Conservation (phyloP, 176 grass and related monocot species). For the Cenchrus americanus region DNA sequence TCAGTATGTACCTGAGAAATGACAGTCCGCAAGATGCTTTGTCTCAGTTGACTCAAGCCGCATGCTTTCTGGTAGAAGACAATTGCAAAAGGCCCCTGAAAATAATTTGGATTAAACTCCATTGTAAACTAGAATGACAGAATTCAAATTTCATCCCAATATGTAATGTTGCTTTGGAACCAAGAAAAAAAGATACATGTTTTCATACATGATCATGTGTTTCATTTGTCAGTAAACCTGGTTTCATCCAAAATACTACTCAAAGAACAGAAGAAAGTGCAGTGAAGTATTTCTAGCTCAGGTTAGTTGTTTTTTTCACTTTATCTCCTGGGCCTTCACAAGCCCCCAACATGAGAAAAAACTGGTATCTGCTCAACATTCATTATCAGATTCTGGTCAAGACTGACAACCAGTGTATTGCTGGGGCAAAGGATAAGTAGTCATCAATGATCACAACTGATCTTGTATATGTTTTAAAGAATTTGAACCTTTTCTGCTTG, state of each 20-base stretch:
- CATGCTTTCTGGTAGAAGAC: constrained; percentile 93
- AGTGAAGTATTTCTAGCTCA: background rate
- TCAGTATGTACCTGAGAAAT: constrained; percentile 68
- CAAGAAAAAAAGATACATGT: background rate
- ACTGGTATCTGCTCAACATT: background rate
- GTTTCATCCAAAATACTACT: constrained; percentile 25
- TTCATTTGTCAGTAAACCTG: background rate
- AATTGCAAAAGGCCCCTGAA: constrained; percentile 88
- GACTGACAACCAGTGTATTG: background rate
- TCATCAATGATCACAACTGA: background rate
- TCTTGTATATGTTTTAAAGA: background rate
- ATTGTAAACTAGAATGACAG: background rate
- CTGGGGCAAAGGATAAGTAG: background rate
- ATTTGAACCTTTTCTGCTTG: background rate
- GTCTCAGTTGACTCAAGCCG: constrained; percentile 72
- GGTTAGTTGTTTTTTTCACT: background rate
- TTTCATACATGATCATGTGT: constrained; percentile 13
- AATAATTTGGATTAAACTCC: constrained; percentile 35
- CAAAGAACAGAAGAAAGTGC: background rate
- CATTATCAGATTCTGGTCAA: background rate
- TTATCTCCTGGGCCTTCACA: background rate
- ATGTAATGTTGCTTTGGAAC: background rate
- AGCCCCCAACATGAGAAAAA: background rate
- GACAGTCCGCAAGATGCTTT: constrained; percentile 66
- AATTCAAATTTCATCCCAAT: background rate